phyloP scores from a whole-genome alignment of 441 rosid genomes.

The Lepidium campestre region DNA sequence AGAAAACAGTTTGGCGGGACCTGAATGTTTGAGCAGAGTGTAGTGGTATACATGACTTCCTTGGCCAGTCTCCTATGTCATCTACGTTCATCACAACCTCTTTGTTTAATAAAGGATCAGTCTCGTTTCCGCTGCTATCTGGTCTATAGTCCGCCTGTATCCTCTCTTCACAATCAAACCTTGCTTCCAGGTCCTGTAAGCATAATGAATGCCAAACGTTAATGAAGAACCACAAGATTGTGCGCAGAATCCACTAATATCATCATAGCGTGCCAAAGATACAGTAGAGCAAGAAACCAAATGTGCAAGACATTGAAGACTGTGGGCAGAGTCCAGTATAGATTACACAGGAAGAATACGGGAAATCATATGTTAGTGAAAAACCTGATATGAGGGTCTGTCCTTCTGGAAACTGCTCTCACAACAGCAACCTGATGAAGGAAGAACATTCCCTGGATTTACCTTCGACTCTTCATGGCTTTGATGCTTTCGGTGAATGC shows the following conservation, averaged over 20 bases:
- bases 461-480: constrained; percentile 12
- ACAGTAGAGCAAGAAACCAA: neutral
- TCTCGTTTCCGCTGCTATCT: constrained; percentile 27
- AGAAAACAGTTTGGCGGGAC: constrained; percentile 37
- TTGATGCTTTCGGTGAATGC: constrained; percentile 27
- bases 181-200: constrained; percentile 49
- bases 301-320: neutral
- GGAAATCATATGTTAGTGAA: neutral
- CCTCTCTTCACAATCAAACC: constrained; percentile 22
- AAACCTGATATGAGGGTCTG: constrained; percentile 48
- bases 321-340: neutral
- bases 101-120: constrained; percentile 45
- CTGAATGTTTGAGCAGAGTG: constrained; percentile 28
- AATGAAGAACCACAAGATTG: neutral
- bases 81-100: constrained; percentile 47
- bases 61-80: constrained; percentile 35
- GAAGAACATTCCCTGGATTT: constrained; percentile 18
- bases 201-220: neutral
- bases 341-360: neutral
- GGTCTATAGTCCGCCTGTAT: constrained; percentile 9
- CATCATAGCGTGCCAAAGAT: neutral
- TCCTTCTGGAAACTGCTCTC: constrained; percentile 32
- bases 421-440: constrained; percentile 26
- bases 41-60: constrained; percentile 32
- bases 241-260: neutral